Conservation (phyloP, 2,329 filamentous ascomycete genomes). For the Trichoderma sp. region DNA sequence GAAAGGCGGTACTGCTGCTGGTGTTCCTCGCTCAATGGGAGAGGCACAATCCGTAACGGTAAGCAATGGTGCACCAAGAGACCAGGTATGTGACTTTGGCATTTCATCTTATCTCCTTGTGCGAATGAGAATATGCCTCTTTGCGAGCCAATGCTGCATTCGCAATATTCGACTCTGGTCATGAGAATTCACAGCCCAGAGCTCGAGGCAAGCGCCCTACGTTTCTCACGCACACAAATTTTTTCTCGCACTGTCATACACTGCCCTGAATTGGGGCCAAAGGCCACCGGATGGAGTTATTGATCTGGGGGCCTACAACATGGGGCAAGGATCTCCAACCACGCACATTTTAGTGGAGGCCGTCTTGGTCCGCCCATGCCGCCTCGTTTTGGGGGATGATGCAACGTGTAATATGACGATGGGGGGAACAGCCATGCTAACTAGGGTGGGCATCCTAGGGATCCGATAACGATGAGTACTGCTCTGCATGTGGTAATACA, state of each 20-base stretch:
- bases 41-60: conserved; percentile 61
- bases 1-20: conserved; percentile 67
- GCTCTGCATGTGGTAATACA: conserved; percentile 79
- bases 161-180: background rate
- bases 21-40: conserved; percentile 65
- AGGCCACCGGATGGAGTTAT: background rate
- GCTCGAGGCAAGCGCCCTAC: background rate
- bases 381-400: conserved; percentile 25
- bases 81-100: conserved; percentile 51
- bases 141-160: background rate
- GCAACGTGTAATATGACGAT: conserved; percentile 22
- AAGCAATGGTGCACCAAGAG: conserved; percentile 54
- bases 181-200: background rate
- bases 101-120: background rate
- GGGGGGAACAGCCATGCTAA: conserved; percentile 35
- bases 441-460: conserved; percentile 31
- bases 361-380: conserved; percentile 16
- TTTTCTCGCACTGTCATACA: conserved; percentile 18
- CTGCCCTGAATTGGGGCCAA: conserved; percentile 7
- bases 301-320: conserved; percentile 23
- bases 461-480: conserved; percentile 83
- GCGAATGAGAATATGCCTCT: background rate
- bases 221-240: background rate
- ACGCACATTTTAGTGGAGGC: conserved; percentile 22
- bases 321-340: conserved; percentile 24